These are phyloP conservation scores for Diplocarpon rosae DNA, from an alignment of 2,329 filamentous ascomycete species.

Conservation along the genomic window DNA sequence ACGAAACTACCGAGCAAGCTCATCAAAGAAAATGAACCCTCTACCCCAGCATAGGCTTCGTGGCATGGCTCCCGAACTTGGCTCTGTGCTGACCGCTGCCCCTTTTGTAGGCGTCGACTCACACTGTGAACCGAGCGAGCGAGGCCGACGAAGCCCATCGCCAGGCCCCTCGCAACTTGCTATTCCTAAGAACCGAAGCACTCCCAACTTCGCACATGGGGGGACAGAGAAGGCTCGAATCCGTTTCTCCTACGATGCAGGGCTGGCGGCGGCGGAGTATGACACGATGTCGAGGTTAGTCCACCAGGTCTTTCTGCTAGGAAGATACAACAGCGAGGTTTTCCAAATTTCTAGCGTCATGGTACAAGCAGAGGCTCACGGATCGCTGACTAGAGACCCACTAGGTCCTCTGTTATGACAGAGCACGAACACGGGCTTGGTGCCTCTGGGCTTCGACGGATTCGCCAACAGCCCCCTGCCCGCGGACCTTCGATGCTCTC, in stretches of 20 bases:
- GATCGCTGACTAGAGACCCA: constrained; percentile 20
- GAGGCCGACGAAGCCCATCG: constrained; percentile 14
- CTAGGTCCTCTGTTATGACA: constrained; percentile 68
- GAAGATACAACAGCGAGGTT: constrained; percentile 7
- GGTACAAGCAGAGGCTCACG: constrained; percentile 5
- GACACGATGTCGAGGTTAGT: constrained; percentile 66
- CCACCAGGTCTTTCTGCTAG: background rate
- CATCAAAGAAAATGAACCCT: background rate
- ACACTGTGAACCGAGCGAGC: constrained; percentile 12
- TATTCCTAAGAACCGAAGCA: constrained; percentile 54
- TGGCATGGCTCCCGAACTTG: background rate
- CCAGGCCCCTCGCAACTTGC: constrained; percentile 16
- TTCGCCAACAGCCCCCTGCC: constrained; percentile 71
- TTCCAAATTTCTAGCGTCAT: constrained; percentile 13
- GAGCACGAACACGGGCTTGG: constrained; percentile 84
- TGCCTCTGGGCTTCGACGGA: constrained; percentile 78
- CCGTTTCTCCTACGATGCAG: constrained; percentile 69
- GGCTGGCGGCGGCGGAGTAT: constrained; percentile 45
- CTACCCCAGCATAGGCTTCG: background rate
- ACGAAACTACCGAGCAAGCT: constrained; percentile 7
- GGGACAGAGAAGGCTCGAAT: constrained; percentile 47
- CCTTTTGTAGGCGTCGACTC: constrained; percentile 19
- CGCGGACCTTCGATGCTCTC: constrained; percentile 54
- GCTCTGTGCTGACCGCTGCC: constrained; percentile 9
- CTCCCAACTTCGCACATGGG: constrained; percentile 26